A percentile compares a stretch with the other conserved stretches of the same genome.
phyloP scores from a whole-genome alignment of 78 protist species.

The Mastigamoeba balamuthi region DNA sequence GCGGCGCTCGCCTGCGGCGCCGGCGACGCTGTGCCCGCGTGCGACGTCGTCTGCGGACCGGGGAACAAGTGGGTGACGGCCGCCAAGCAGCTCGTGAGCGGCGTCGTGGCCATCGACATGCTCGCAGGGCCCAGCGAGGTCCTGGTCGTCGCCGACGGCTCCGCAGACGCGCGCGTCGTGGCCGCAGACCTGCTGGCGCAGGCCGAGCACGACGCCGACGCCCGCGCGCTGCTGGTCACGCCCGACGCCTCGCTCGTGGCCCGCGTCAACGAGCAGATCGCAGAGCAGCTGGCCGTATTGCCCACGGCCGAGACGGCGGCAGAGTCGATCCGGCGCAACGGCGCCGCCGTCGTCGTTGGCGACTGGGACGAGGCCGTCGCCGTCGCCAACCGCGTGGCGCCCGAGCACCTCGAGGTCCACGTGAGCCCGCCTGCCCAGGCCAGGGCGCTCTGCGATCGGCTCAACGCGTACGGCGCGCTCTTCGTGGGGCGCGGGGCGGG shows the following conservation, averaged over 20 bases:
- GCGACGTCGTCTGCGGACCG: constrained; percentile 49
- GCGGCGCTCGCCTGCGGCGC: constrained; percentile 71
- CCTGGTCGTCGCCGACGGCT: constrained; percentile 51
- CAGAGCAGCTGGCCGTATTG: neutral
- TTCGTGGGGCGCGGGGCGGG: constrained; percentile 54
- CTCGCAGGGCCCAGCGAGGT: constrained; percentile 71
- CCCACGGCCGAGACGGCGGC: constrained; percentile 27
- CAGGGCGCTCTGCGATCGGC: neutral
- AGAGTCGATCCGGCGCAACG: constrained; percentile 20
- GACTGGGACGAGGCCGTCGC: constrained; percentile 20
- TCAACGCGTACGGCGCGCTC: constrained; percentile 47
- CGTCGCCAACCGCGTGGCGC: constrained; percentile 39
- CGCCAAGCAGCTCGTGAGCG: constrained; percentile 61
- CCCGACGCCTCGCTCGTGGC: neutral
- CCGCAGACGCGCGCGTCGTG: constrained; percentile 36
- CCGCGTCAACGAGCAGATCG: constrained; percentile 15
- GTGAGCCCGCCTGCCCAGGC: neutral
- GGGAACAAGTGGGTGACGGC: constrained; percentile 75
- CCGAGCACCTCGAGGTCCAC: constrained; percentile 65
- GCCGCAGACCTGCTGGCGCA: constrained; percentile 69
- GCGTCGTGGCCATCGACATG: constrained; percentile 64
- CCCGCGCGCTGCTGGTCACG: constrained; percentile 19
- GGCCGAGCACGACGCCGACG: constrained; percentile 67
- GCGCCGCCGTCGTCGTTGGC: constrained; percentile 11
- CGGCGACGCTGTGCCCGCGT: constrained; percentile 19